A percentile compares a stretch with the other conserved stretches of the same genome.
These are phyloP conservation scores for Coprinopsis cinerea DNA, from an alignment of 768 basidiomycete species.

Conservation along the genomic window DNA sequence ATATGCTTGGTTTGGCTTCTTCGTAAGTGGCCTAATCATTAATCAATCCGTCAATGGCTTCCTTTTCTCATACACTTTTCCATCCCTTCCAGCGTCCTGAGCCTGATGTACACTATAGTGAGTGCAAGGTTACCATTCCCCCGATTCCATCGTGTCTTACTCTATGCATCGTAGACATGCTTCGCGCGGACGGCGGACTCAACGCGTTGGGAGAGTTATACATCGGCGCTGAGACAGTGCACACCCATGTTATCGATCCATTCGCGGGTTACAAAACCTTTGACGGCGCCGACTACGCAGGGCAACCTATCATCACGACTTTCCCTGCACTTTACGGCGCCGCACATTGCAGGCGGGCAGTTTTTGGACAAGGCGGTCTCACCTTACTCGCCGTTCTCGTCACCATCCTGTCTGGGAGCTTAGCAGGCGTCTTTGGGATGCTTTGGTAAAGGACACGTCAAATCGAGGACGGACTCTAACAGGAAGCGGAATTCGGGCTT, in stretches of 20 bases:
- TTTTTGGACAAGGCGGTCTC: conserved; percentile 9
- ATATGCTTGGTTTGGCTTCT: conserved; percentile 60
- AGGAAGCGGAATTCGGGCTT: not conserved
- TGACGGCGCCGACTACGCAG: conserved; percentile 31
- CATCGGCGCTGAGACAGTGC: conserved; percentile 38
- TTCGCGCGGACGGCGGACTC: conserved; percentile 37
- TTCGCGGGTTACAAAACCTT: conserved; percentile 27
- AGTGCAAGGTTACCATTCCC: conserved; percentile 12
- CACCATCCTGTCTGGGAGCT: not conserved
- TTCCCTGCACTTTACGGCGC: conserved; percentile 23
- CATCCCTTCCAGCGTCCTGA: conserved; percentile 31
- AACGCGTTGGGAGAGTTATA: conserved; percentile 42
- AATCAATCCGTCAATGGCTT: conserved; percentile 7
- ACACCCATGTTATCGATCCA: conserved; percentile 28
- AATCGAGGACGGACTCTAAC: not conserved
- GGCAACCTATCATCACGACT: conserved; percentile 29
- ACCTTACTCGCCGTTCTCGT: not conserved
- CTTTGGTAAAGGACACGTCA: not conserved
- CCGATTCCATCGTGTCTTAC: not conserved
- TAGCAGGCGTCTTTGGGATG: not conserved
- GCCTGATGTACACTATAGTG: conserved; percentile 36
- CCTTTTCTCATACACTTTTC: not conserved
- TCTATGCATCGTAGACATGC: conserved; percentile 28
- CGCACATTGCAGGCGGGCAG: conserved; percentile 10
- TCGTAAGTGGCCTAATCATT: conserved; percentile 25